Percentiles rank a stretch among this genome's conserved stretches.
These are phyloP conservation scores for Rugosomyces carneus DNA, from an alignment of 1,284 basidiomycete species.

Conservation along the genomic window DNA sequence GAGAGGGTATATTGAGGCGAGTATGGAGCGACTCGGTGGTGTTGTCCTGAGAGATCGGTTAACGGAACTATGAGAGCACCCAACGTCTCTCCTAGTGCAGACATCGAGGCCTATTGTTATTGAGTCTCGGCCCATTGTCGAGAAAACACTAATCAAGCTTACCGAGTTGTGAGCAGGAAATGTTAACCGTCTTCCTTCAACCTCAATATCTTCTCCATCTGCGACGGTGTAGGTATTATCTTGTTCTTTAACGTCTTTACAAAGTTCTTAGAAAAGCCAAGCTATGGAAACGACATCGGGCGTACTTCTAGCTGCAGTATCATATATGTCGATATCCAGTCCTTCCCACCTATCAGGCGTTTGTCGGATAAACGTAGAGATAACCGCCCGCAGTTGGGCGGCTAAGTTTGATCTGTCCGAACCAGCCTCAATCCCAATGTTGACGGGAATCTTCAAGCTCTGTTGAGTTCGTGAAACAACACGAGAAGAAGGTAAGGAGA, in stretches of 20 bases:
- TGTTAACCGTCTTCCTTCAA: slow-evolving; percentile 21
- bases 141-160: slow-evolving; percentile 8
- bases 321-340: slow-evolving; percentile 27
- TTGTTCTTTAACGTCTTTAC: neutral
- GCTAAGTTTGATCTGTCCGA: slow-evolving; percentile 16
- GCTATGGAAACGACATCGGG: neutral
- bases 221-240: slow-evolving; percentile 14
- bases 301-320: slow-evolving; percentile 18
- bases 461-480: slow-evolving; percentile 48
- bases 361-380: slow-evolving; percentile 18
- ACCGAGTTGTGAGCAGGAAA: slow-evolving; percentile 21
- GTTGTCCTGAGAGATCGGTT: slow-evolving; percentile 34
- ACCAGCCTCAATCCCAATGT: slow-evolving; percentile 38
- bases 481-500: slow-evolving; percentile 61
- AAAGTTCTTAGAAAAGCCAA: neutral
- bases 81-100: slow-evolving; percentile 34
- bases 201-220: slow-evolving; percentile 10
- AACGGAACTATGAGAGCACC: slow-evolving; percentile 48
- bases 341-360: slow-evolving; percentile 32
- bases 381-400: slow-evolving; percentile 18
- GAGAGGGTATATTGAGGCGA: slow-evolving; percentile 74
- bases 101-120: slow-evolving; percentile 6
- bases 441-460: slow-evolving; percentile 46
- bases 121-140: neutral
- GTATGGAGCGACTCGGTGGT: slow-evolving; percentile 66